Percentiles rank a stretch among this genome's conserved stretches.
Evolutionary conservation across 2,329 filamentous ascomycete species (phyloP).

Genomic region (Periconia sp.): DNA sequence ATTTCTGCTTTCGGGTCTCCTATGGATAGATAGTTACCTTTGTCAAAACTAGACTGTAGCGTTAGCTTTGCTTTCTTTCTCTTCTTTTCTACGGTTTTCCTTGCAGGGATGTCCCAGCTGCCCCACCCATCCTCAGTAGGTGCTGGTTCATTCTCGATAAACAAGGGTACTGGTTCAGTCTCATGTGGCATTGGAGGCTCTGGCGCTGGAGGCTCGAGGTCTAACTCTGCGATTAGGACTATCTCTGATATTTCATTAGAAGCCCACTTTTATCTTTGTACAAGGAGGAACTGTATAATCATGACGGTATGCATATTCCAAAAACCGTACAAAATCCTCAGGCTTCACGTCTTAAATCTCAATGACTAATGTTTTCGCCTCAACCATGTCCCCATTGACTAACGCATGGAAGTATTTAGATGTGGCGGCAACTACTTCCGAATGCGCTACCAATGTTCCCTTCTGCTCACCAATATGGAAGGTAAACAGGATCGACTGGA

Average conservation of each 20-base stretch:
- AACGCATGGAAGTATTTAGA: slow-evolving; percentile 19
- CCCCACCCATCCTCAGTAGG: no score
- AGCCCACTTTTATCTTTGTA: no score
- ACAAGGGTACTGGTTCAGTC: no score
- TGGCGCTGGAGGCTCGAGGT: no score
- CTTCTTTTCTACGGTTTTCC: no score
- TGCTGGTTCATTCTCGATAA: no score
- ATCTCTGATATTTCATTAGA: no score
- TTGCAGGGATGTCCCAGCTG: no score
- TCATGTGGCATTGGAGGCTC: no score
- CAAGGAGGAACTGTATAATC: no score
- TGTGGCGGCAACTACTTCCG: slow-evolving; percentile 19
- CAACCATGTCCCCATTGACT: slow-evolving; percentile 22
- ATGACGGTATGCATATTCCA: slow-evolving; percentile 26
- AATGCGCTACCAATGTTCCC: slow-evolving; percentile 18
- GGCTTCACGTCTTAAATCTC: slow-evolving; percentile 18
- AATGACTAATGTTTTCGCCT: slow-evolving; percentile 15
- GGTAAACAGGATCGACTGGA: slow-evolving; percentile 25
- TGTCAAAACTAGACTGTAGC: background rate
- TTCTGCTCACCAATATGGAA: slow-evolving; percentile 22
- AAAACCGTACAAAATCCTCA: slow-evolving; percentile 26
- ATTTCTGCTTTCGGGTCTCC: slow-evolving; percentile 2
- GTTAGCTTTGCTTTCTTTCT: no score
- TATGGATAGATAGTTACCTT: background rate
- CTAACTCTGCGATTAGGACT: no score